Conservation (phyloP, 495 filamentous ascomycete genomes). For the Penicillium canariense region DNA sequence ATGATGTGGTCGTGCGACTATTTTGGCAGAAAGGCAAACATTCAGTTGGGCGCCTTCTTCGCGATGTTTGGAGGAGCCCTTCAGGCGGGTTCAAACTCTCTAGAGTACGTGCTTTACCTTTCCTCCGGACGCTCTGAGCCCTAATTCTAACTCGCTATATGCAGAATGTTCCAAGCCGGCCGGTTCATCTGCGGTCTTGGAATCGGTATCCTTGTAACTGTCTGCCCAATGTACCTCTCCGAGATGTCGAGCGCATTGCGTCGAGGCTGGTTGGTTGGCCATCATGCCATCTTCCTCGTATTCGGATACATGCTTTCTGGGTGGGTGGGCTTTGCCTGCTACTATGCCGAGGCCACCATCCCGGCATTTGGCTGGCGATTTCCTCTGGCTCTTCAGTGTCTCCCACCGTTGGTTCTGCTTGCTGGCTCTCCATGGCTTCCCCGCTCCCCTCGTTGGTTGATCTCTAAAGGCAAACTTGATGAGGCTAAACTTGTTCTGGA, state of each 20-base stretch:
- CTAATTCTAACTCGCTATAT: neutral
- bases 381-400: slow-evolving; percentile 41
- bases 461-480: slow-evolving; percentile 36
- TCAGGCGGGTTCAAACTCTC: slow-evolving; percentile 40
- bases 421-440: slow-evolving; percentile 40
- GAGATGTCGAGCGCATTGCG: slow-evolving; percentile 37
- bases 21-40: slow-evolving; percentile 42
- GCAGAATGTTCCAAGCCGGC: slow-evolving; percentile 48
- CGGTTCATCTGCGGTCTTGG: slow-evolving; percentile 49
- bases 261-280: slow-evolving; percentile 38
- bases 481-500: slow-evolving; percentile 36
- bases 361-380: slow-evolving; percentile 46
- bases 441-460: slow-evolving; percentile 47
- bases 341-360: slow-evolving; percentile 33
- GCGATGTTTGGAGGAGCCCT: slow-evolving; percentile 46
- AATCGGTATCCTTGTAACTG: slow-evolving; percentile 44
- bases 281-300: slow-evolving; percentile 41
- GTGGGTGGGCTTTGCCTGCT: slow-evolving; percentile 47
- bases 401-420: slow-evolving; percentile 40
- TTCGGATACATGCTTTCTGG: slow-evolving; percentile 44
- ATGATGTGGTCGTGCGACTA: slow-evolving; percentile 45
- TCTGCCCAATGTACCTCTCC: slow-evolving; percentile 47
- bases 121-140: neutral
- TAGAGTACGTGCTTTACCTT: slow-evolving; percentile 23
- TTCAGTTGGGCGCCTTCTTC: slow-evolving; percentile 45